These are phyloP conservation scores for Sutorius australiensis DNA, from an alignment of 768 basidiomycete genomes.

Conservation along the genomic window DNA sequence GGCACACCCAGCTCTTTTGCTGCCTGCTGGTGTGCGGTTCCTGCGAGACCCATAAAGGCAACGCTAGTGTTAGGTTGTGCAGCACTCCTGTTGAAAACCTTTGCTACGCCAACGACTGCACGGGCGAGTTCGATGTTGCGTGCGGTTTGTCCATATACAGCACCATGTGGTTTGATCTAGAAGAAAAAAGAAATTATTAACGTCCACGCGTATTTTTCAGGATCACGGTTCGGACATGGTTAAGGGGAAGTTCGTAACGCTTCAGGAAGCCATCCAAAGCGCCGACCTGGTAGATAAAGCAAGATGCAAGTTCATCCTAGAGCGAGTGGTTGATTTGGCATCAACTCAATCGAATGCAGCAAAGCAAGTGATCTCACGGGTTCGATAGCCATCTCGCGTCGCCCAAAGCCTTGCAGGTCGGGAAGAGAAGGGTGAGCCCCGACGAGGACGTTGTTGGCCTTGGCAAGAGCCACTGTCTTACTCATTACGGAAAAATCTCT, in stretches of 20 bases:
- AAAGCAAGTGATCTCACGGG: conserved; percentile 37
- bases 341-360: neutral
- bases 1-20: conserved; percentile 50
- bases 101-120: conserved; percentile 50
- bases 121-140: conserved; percentile 53
- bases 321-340: neutral
- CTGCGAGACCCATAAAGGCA: conserved; percentile 60
- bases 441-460: conserved; percentile 50
- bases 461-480: conserved; percentile 55
- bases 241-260: conserved; percentile 45
- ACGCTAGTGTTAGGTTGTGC: conserved; percentile 28
- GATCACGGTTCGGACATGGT: conserved; percentile 44
- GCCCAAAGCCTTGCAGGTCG: conserved; percentile 60
- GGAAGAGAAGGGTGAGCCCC: conserved; percentile 67
- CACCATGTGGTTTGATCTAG: conserved; percentile 60
- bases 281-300: conserved; percentile 67
- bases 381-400: conserved; percentile 60
- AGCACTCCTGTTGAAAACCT: conserved; percentile 40
- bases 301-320: conserved; percentile 52
- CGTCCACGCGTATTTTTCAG: neutral
- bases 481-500: conserved; percentile 67
- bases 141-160: conserved; percentile 58
- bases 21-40: conserved; percentile 57
- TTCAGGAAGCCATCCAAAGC: conserved; percentile 59
- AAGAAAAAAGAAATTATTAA: neutral